These are phyloP conservation scores for Aspergillus asperescens DNA, from an alignment of 495 filamentous ascomycete genomes.

Conservation along the genomic window DNA sequence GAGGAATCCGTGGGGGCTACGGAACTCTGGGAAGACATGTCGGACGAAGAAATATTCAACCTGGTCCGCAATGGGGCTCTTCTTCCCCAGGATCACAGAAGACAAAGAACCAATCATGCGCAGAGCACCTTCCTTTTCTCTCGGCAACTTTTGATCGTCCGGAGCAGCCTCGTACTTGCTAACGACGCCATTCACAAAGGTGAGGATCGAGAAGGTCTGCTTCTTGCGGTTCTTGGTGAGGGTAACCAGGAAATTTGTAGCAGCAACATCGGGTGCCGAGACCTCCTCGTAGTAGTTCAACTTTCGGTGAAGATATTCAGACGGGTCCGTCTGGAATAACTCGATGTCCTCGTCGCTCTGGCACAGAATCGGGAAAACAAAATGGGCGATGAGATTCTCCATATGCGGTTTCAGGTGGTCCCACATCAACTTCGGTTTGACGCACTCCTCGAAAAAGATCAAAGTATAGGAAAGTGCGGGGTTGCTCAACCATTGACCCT, in stretches of 20 bases:
- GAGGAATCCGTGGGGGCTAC: conserved; percentile 86
- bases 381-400: conserved; percentile 82
- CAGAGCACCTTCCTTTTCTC: conserved; percentile 93
- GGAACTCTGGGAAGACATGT: conserved; percentile 97
- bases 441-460: conserved; percentile 91
- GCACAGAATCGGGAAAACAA: conserved; percentile 92
- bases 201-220: conserved; percentile 88
- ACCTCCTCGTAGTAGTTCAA: conserved; percentile 98
- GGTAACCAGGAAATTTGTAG: conserved; percentile 91
- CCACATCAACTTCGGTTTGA: conserved; percentile 97
- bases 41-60: conserved; percentile 99
- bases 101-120: conserved; percentile 96
- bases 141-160: conserved; percentile 80
- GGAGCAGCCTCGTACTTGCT: conserved; percentile 81
- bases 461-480: conserved; percentile 87
- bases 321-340: conserved; percentile 86
- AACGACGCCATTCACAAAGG: conserved; percentile 89
- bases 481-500: conserved; percentile 91
- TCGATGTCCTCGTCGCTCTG: conserved; percentile 90
- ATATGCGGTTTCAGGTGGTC: conserved; percentile 87
- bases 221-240: conserved; percentile 93
- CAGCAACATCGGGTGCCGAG: conserved; percentile 90
- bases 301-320: conserved; percentile 94
- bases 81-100: conserved; percentile 91
- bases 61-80: conserved; percentile 94